Evolutionary conservation across 1,284 basidiomycete genomes (phyloP), one percentile per base, ranked within the genome.

Genomic region (Ceratobasidium sp.): DNA sequence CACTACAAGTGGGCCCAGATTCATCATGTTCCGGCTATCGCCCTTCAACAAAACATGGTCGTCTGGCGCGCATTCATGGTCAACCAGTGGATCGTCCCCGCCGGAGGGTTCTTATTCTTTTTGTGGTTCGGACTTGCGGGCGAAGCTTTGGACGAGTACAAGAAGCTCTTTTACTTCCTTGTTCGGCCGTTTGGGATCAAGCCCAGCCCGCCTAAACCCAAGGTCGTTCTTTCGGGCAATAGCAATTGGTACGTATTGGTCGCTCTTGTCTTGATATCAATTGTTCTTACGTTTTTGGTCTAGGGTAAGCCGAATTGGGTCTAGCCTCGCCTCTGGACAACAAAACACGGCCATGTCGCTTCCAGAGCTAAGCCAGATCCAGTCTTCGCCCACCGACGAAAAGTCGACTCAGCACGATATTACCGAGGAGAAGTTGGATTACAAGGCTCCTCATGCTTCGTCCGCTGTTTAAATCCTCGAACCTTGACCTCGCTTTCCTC

Each of bases 1-100:
- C 55, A 71, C 76, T 78, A 58, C 18, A 73, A 83, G 61, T 90
- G 84, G 74, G 80, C 78, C 0, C 77, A 77, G 1, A 79, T 89
- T 10, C 75, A 78, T 48, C n/a, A 79, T 45, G 52, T 81, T 58
- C 73, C 80, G 0, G 39, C 28, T 16, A 39, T 30, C 2, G 64
- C 45, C 36, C 46, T 61, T 14, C 52, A 65, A 34, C 9, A 34
- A 5, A 69, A 45, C 57, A 39, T 59, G 2, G 34, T 48, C 4
- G 28, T 48, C 6, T 46, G 43, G 28, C 30, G 21, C 45, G 45
- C 50, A 26, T 36, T 75, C 34, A 46, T 41, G 26, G 21, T 75
- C 23, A 73, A 45, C 28, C 64, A 72, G 21, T 75, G 64, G 61
- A 36, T 21, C 23, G n/a, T 73, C 3, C 72, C 72, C 2, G 39